A percentile compares a stretch with the other conserved stretches of the same genome.
These are phyloP conservation scores for Suillus brevipes DNA, from an alignment of 768 basidiomycete species.

Conservation along the genomic window DNA sequence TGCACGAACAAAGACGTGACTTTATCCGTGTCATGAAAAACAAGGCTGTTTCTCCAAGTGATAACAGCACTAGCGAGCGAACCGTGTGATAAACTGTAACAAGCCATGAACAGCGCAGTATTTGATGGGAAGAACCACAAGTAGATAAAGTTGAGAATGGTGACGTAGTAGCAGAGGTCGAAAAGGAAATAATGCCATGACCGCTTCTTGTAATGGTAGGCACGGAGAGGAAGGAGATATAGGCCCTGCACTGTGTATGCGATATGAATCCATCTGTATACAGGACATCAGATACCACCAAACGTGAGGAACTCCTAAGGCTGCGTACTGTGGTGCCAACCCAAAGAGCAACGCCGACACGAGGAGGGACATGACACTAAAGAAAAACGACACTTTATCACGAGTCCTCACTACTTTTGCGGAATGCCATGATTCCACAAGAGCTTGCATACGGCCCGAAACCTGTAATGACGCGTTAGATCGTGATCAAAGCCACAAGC, in stretches of 20 bases:
- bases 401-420: constrained; percentile 82
- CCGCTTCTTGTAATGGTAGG: constrained; percentile 87
- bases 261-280: constrained; percentile 78
- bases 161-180: constrained; percentile 92
- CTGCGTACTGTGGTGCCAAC: constrained; percentile 77
- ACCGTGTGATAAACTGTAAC: constrained; percentile 91
- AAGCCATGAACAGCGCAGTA: constrained; percentile 81
- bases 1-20: constrained; percentile 95
- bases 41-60: constrained; percentile 97
- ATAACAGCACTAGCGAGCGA: constrained; percentile 92
- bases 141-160: constrained; percentile 87
- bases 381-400: constrained; percentile 88
- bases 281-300: constrained; percentile 13
- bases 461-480: constrained; percentile 49
- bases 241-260: constrained; percentile 78
- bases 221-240: constrained; percentile 80
- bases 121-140: constrained; percentile 87
- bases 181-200: constrained; percentile 95
- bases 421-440: constrained; percentile 90
- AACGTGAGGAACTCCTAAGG: constrained; percentile 6
- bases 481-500: not conserved
- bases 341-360: constrained; percentile 85
- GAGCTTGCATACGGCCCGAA: constrained; percentile 70
- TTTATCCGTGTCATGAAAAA: constrained; percentile 97
- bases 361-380: constrained; percentile 88